Conservation (phyloP, 2,329 filamentous ascomycete genomes). For the Chalaropsis thielavioides region DNA sequence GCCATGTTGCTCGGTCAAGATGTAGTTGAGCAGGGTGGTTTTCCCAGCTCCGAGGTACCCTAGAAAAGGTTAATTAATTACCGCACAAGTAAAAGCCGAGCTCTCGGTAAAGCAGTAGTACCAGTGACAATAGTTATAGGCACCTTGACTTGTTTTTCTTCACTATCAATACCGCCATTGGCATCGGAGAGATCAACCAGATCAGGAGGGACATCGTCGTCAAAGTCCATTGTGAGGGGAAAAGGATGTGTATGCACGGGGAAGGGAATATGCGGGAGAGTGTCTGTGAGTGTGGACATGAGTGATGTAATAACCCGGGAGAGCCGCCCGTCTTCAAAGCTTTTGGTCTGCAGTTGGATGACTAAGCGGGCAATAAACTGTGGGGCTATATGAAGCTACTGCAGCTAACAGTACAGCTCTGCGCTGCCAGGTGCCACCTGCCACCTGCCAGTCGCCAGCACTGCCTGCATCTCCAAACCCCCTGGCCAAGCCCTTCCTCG, state of each 20-base stretch:
- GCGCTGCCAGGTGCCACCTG: no score
- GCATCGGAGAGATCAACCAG: slow-evolving; percentile 36
- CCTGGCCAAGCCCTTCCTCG: no score
- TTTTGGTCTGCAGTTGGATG: no score
- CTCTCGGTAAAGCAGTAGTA: slow-evolving; percentile 23
- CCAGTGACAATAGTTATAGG: slow-evolving; percentile 77
- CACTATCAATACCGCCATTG: slow-evolving; percentile 25
- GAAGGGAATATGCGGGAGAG: no score
- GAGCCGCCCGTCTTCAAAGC: no score
- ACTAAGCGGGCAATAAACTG: no score
- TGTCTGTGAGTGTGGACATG: no score
- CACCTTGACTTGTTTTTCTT: slow-evolving; percentile 49
- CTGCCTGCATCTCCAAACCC: neutral
- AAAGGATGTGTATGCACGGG: no score
- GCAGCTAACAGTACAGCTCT: no score
- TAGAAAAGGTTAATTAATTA: slow-evolving; percentile 25
- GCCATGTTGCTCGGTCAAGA: slow-evolving; percentile 83
- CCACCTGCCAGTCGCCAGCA: neutral
- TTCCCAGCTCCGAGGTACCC: slow-evolving; percentile 93
- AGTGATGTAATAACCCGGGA: no score
- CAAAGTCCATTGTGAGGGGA: slow-evolving; percentile 38
- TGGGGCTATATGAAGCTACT: no score
- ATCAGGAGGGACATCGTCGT: slow-evolving; percentile 54
- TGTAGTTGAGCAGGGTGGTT: slow-evolving; percentile 90
- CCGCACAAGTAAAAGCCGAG: neutral